A percentile compares a stretch with the other conserved stretches of the same genome.
Evolutionary conservation across 441 rosid genomes (phyloP).

Genomic region (Lepidium campestre): DNA sequence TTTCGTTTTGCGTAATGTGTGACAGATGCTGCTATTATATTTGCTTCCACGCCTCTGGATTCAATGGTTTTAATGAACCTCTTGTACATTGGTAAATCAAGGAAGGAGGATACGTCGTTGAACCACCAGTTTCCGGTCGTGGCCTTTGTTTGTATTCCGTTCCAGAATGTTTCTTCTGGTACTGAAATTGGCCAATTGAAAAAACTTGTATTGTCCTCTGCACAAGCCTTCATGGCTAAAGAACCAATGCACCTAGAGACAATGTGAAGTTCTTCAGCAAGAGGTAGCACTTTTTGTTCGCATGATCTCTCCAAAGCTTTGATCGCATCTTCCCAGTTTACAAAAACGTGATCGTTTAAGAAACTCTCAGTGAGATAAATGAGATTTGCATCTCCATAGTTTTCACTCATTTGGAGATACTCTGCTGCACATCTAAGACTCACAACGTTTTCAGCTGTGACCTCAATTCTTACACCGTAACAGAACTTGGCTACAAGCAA

Average conservation of each 20-base stretch:
- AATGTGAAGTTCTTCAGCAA: constrained; percentile 76
- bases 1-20: constrained; percentile 62
- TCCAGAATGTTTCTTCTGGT: constrained; percentile 53
- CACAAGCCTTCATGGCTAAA: constrained; percentile 73
- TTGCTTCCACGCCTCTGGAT: constrained; percentile 54
- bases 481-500: constrained; percentile 81
- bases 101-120: constrained; percentile 62
- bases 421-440: constrained; percentile 83
- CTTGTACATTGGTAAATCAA: constrained; percentile 47
- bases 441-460: constrained; percentile 54
- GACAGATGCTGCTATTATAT: constrained; percentile 54
- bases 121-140: constrained; percentile 85
- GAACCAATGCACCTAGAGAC: constrained; percentile 78
- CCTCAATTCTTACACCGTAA: constrained; percentile 68
- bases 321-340: constrained; percentile 68
- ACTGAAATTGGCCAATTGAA: constrained; percentile 65
- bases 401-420: constrained; percentile 75
- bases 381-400: constrained; percentile 70
- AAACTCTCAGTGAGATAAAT: constrained; percentile 59
- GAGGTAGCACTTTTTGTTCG: constrained; percentile 43
- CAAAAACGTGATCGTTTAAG: constrained; percentile 46
- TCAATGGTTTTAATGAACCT: constrained; percentile 55
- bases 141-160: constrained; percentile 57
- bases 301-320: constrained; percentile 65
- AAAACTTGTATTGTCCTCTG: constrained; percentile 46